These are phyloP conservation scores for Nicotiana noctiflora DNA, from an alignment of 257 asterid genomes.

Conservation along the genomic window DNA sequence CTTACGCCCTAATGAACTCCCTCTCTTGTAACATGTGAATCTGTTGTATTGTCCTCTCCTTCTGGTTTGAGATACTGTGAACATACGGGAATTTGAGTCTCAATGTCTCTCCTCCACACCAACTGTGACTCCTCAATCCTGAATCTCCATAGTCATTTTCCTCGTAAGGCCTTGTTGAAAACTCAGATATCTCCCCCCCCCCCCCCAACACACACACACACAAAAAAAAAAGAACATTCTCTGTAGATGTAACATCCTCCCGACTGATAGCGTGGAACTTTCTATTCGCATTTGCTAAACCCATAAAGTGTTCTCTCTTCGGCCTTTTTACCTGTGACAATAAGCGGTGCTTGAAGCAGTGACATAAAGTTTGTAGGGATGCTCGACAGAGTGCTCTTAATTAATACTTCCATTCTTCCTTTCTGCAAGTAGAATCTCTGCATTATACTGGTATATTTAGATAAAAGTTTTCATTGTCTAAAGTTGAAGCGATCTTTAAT, in stretches of 20 bases:
- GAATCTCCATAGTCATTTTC: neutral
- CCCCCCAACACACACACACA: no score
- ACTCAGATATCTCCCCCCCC: neutral
- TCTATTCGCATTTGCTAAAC: no score
- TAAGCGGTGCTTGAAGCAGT: neutral
- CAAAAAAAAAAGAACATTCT: no score
- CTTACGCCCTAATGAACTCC: neutral
- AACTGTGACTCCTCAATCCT: neutral
- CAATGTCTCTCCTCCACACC: neutral
- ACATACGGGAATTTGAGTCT: neutral
- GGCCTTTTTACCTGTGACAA: no score
- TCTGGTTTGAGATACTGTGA: neutral
- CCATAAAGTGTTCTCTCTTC: no score
- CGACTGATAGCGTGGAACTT: no score
- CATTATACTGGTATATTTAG: neutral
- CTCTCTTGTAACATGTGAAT: neutral
- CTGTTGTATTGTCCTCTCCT: neutral
- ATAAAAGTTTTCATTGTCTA: neutral
- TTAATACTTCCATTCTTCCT: neutral
- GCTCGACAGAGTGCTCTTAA: neutral
- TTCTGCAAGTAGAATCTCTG: neutral
- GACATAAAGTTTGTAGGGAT: neutral
- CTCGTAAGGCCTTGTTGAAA: neutral
- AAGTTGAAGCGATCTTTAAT: neutral
- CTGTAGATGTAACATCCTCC: no score